Conservation (phyloP, 768 basidiomycete species). For the Glaciozyma martinii region DNA sequence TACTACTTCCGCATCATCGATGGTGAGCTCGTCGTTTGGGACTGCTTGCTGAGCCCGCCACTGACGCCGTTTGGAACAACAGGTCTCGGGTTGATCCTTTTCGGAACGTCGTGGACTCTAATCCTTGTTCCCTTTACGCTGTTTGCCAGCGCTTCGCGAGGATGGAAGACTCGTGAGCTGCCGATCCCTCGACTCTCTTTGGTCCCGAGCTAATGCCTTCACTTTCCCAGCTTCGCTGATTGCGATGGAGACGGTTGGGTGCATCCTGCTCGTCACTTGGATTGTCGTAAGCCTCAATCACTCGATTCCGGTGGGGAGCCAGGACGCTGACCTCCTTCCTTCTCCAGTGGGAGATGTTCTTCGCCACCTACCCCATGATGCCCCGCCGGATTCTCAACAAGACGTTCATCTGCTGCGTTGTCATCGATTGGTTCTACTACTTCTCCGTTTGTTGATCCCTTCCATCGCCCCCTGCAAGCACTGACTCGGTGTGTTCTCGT, state of each 20-base stretch:
- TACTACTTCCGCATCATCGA: background rate
- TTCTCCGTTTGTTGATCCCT: background rate
- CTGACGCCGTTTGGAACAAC: background rate
- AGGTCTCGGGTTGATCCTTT: slow-evolving; percentile 14
- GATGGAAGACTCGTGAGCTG: slow-evolving; percentile 31
- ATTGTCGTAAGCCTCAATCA: background rate
- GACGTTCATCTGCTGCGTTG: slow-evolving; percentile 12
- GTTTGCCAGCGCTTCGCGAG: slow-evolving; percentile 35
- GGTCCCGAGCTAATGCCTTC: background rate
- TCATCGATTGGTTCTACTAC: slow-evolving; percentile 14
- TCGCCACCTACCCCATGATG: slow-evolving; percentile 8
- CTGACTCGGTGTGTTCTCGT: background rate
- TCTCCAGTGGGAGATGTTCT: slow-evolving; percentile 8
- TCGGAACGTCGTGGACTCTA: slow-evolving; percentile 7
- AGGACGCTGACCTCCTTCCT: slow-evolving; percentile 1
- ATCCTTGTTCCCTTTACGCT: slow-evolving; percentile 24
- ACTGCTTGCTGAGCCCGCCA: too few species aligned
- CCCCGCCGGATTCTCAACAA: slow-evolving; percentile 14
- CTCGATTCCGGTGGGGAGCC: slow-evolving; percentile 19
- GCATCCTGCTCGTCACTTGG: background rate
- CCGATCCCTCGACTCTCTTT: too few species aligned
- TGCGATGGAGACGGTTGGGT: slow-evolving; percentile 33
- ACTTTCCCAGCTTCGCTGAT: slow-evolving; percentile 26
- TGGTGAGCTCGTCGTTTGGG: background rate
- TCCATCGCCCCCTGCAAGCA: background rate